These are phyloP conservation scores for Dentiscutata heterogama DNA, from an alignment of 371 early-diverging fungal species.

Conservation along the genomic window DNA sequence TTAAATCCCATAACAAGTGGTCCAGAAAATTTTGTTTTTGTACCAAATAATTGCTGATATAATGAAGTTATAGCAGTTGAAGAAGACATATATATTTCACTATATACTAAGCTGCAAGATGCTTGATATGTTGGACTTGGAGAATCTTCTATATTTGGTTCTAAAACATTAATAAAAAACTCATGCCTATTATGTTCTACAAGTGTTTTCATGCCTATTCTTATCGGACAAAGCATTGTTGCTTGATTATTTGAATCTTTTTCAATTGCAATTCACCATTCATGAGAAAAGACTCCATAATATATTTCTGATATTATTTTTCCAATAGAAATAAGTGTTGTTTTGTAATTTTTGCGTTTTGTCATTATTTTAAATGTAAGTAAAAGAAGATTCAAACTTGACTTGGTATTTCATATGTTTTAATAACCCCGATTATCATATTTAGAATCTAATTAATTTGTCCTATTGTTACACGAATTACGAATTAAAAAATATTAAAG, in stretches of 20 bases:
- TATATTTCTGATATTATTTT: neutral
- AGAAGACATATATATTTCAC: neutral
- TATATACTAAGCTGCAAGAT: neutral
- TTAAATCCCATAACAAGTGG: constrained; percentile 4
- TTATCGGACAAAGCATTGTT: neutral
- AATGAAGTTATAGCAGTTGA: neutral
- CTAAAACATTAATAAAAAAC: constrained; percentile 6
- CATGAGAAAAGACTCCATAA: neutral
- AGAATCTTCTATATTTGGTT: too few species aligned
- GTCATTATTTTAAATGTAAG: too few species aligned
- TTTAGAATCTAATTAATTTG: neutral
- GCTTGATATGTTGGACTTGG: neutral
- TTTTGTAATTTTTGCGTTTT: neutral
- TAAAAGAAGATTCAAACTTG: neutral
- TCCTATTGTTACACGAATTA: neutral
- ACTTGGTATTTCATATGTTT: neutral
- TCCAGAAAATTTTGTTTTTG: neutral
- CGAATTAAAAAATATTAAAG: constrained; percentile 16
- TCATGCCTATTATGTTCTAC: neutral
- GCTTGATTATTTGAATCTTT: neutral
- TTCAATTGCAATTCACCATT: neutral
- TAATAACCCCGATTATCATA: neutral
- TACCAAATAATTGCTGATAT: neutral
- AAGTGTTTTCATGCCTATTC: too few species aligned
- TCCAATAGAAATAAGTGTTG: neutral